phyloP scores from a whole-genome alignment of 106 monocot species.

The Allium cepa region DNA sequence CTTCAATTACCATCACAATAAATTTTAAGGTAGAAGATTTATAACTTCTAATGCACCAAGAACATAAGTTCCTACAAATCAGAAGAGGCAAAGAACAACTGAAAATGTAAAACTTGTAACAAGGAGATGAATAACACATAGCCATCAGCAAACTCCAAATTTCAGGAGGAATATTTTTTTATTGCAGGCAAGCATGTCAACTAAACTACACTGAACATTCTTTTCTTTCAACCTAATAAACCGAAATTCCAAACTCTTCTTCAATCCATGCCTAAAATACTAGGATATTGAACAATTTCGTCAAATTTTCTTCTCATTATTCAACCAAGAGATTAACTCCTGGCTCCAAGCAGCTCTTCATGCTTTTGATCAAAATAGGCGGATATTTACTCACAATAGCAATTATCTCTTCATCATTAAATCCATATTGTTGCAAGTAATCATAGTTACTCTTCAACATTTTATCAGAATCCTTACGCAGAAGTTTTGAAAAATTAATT shows the following conservation, averaged over 20 bases:
- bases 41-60: no score
- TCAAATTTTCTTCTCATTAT: slow-evolving; percentile 56
- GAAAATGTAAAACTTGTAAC: no score
- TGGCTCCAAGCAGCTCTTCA: slow-evolving; percentile 66
- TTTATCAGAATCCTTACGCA: slow-evolving; percentile 71
- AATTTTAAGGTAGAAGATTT: no score
- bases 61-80: no score
- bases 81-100: no score
- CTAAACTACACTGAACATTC: slow-evolving; percentile 47
- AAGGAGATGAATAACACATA: neutral
- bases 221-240: slow-evolving; percentile 49
- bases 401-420: slow-evolving; percentile 34
- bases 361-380: slow-evolving; percentile 73
- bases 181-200: slow-evolving; percentile 73
- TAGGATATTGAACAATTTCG: slow-evolving; percentile 61
- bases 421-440: slow-evolving; percentile 50
- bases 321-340: slow-evolving; percentile 66
- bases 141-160: slow-evolving; percentile 30
- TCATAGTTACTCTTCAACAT: slow-evolving; percentile 54
- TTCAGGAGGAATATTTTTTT: slow-evolving; percentile 61
- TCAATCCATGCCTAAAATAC: slow-evolving; percentile 74
- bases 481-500: slow-evolving; percentile 50
- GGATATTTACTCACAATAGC: slow-evolving; percentile 63
- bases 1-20: no score
- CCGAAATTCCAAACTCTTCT: slow-evolving; percentile 76